Evolutionary conservation across 2,329 filamentous ascomycete species (phyloP).

Genomic region (Aureobasidium sp.): DNA sequence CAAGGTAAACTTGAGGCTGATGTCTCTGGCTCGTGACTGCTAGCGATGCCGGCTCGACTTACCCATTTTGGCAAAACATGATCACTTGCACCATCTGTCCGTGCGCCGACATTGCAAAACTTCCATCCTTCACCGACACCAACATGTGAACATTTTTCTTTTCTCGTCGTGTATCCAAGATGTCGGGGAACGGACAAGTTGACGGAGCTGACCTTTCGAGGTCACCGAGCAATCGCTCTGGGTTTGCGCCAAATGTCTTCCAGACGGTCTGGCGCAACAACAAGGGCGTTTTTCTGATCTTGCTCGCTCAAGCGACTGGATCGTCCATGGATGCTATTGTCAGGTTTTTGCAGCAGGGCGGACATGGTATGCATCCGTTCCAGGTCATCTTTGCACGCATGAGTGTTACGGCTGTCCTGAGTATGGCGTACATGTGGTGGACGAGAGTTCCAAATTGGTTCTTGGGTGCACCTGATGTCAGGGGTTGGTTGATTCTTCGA

Average conservation of each 20-base stretch:
- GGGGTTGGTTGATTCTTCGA: background rate
- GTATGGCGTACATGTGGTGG: conserved; percentile 3
- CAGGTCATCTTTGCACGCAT: conserved; percentile 14
- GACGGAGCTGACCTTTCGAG: background rate
- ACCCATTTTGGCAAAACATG: background rate
- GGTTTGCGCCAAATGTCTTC: background rate
- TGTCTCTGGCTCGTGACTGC: background rate
- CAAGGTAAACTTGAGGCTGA: background rate
- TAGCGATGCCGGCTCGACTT: background rate
- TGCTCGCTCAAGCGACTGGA: conserved; percentile 8
- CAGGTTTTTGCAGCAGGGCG: conserved; percentile 8
- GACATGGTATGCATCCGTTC: conserved; percentile 10
- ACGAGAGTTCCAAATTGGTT: conserved; percentile 3
- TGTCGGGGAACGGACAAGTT: background rate
- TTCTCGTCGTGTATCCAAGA: background rate
- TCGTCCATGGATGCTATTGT: conserved; percentile 16
- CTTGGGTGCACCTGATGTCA: background rate
- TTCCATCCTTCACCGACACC: conserved; percentile 1
- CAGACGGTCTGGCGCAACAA: background rate
- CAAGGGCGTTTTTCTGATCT: conserved; percentile 12
- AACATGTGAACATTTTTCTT: background rate
- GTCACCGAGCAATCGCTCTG: background rate
- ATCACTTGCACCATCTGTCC: background rate
- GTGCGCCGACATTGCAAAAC: background rate
- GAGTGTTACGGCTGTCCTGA: conserved; percentile 4